Evolutionary conservation across 495 filamentous ascomycete species (phyloP), one percentile per base, ranked within the genome.

Genomic region (Thermochaetoides thermophila): DNA sequence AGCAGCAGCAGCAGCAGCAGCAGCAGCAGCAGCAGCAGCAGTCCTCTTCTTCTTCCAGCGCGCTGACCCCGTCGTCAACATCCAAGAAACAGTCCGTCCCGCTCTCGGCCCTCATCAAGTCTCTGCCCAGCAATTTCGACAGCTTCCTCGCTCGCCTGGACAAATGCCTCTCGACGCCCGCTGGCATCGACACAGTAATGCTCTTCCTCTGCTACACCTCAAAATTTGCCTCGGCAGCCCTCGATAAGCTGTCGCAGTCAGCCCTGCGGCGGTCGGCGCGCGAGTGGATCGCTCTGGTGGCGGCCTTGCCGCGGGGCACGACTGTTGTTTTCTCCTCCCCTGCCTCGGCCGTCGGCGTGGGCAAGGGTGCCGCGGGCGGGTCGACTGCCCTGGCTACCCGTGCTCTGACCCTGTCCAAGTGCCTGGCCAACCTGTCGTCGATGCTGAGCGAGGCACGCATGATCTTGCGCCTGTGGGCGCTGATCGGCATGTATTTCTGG

Each of bases 401-500:
- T 10, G 56, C 66, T 8, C 53, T 64, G 4, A 45, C 50, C 1
- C 39, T 63, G 10, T 55, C 66, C 4, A 46, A 48, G 29, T 45
- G 61, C 4, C 48, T 73, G 11, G 58, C 65, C 29, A 57, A 63
- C 2, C 56, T 81, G 2, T 57, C 64, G 2, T 38, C 42, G 7
- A 46, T 78, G 31, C 61, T 81, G 17, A 63, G 55, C 39, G 79
- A 84, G 36, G 64, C 69, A 28, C 61, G 84, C 27, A 79, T 76
- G 27, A 83, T 83, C 44, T 53, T 78, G 32, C 73, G 87, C 1
- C 66, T 95, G 3, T 84, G 81, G 68, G 84, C 76, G 0, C 61
- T 94, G 9, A 47, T 94, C 11, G 66, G 71, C 3, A 76, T 95
- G 43, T 91, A 79, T 56, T 63, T 69, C 18, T 85, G 81, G 79